Base-by-base conservation (phyloP, 306 rosid genomes). In the Vigna radiata region DNA sequence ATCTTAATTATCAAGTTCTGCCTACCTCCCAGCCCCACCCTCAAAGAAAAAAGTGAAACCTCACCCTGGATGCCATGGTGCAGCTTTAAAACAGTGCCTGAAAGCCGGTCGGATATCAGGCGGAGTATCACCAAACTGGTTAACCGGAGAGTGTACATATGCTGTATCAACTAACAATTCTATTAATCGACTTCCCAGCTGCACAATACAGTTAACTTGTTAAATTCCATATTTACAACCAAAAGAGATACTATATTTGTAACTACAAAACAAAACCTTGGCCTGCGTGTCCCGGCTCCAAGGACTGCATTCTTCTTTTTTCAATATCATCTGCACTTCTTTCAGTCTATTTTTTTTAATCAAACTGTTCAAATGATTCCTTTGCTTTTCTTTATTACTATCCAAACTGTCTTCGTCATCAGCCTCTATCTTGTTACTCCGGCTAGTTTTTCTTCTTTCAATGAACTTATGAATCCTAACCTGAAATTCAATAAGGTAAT, bases 41-140 rank as follows among this genome's bases (percentile, higher is more conserved):
- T 15, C 2, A 58, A 15, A 73, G 18, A 16, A 14, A 72, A 60
- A 18, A 44, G 18, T 0, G 44, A 77, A 76, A 64, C 49, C 88
- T 86, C 84, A 90, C 96, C 96, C 88, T 75, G 91, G 88, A 85
- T 60, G 61, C 82, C 86, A 87, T 48, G 89, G 21, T 11, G 82
- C 77, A 7, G 90, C 77, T 74, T 92, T 92, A 82, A 89, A 83
- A 69, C 80, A 83, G 82, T 90, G 97, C 80, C 83, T 87, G 84
- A 92, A 92, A 56, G 97, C 96, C 25, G 97, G 97, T 76, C 91
- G 86, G 76, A 92, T 81, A 70, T 92, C 97, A 49, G 94, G 96
- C 55, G 96, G 92, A 17, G 70, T 71, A 65, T 90, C 96, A 8
- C 81, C 88, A 63, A 73, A 85, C 80, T 90, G 94, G 75, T 67